Base-by-base conservation (phyloP, 441 rosid genomes). In the Lepidium campestre region DNA sequence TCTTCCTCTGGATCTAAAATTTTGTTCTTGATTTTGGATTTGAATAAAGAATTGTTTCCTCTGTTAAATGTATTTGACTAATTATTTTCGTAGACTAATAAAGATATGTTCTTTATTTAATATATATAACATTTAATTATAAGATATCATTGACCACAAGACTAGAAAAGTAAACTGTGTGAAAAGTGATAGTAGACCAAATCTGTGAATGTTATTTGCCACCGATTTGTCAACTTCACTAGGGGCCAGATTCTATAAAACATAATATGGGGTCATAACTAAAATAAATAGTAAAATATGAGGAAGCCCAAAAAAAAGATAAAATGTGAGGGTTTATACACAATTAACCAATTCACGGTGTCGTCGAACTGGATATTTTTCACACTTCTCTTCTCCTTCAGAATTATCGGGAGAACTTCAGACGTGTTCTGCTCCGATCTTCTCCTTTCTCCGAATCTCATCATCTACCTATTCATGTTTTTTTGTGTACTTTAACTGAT, bases 281-380 rank as follows among this genome's bases (percentile, higher is more conserved):
- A 1, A 11, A 48, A 57, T 35, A 36, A 14, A 5, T 2, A 29
- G 2, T 6, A 29, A 29, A 29, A 2, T 29, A 29, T 29, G 32
- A 6, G 8, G 32, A 29, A 29, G 1, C 8, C 8, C 6, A 29
- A 29, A 29, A 2, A 29, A 29, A 29, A 29, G 23, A 1, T 53
- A 42, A 65, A 48, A 27, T 0, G 2, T 0, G 57, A 66, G 77
- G 57, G 23, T 6, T 58, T 44, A 14, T 42, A 0, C 22, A 35
- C 29, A 66, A 66, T 57, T 57, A 49, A 25, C 14, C 1, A 42
- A 34, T 19, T 66, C 29, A 40, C n/a, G 3, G 34, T 50, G 27
- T 42, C 50, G 72, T 40, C 48, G 47, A 34, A 55, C 5, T 20
- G 47, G 75, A 41, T 72, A 65, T 65, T 50, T 42, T 57, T 55